Base-by-base conservation (phyloP, 2,329 filamentous ascomycete genomes). In the Colletotrichum gloeosporioides region DNA sequence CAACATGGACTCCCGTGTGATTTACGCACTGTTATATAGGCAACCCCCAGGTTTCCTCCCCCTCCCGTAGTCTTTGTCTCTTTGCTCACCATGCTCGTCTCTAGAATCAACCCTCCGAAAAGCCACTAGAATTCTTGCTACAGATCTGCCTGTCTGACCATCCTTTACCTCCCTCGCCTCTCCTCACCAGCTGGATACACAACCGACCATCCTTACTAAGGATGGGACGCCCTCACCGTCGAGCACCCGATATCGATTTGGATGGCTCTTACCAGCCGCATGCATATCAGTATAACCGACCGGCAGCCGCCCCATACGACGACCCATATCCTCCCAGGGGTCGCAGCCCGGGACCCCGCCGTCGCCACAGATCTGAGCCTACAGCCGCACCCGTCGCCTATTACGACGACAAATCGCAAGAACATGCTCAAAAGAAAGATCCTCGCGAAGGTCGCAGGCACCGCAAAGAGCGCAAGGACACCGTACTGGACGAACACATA, bases 271-370 rank as follows among this genome's bases (percentile, higher is more conserved):
- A 65, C 22, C 57, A 64, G 25, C 49, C 57, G 18, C 64, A 57
- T 15, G 55, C 34, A 18, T 68, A 61, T 32, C 31, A 44, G 68
- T 70, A 73, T 39, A 25, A 55, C 22, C 63, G 65, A 22, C 44
- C 68, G 65, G 59, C 62, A 32, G 31, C 55, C 6, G 69, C 39
- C 25, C 39, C 36, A 5, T 71, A 71, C 29, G 69, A 67, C 62
- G 62, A 36, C 31, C 49, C 22, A 36, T 59, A 61, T 16, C 69
- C 69, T 32, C 31, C 69, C 32, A 70, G 73, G 12, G 69, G 73
- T 25, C 73, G 73, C 32, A 76, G 73, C 22, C 69, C 55, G n/a
- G 73, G 63, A n/a, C 64, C 39, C 25, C 73, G 73, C 25, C 73
- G 57, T 49, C 73, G 69, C 55, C 61, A 72, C 27, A 73, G 44